These are phyloP conservation scores for Debaryomyces singareniensis DNA, from an alignment of 1,139 yeast species.

Conservation along the genomic window DNA sequence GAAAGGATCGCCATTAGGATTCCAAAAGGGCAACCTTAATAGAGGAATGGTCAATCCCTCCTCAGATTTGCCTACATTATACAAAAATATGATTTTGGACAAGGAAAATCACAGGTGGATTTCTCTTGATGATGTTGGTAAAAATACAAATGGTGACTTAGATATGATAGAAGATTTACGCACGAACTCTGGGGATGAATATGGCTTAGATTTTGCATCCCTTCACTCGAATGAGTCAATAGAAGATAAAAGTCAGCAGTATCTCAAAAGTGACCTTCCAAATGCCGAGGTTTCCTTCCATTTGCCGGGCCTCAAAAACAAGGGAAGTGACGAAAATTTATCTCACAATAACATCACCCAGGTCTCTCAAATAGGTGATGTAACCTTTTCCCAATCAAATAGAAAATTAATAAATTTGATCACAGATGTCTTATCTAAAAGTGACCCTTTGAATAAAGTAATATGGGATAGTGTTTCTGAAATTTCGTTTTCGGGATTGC, in stretches of 20 bases:
- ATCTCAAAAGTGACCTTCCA: constrained; percentile 9
- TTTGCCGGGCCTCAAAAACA: constrained; percentile 20
- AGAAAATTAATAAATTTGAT: constrained; percentile 39
- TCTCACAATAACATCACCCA: constrained; percentile 28
- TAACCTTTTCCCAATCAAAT: constrained; percentile 46
- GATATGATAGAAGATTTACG: constrained; percentile 40
- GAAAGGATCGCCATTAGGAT: constrained; percentile 6
- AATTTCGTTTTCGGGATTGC: constrained; percentile 26
- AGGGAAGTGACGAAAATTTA: constrained; percentile 3
- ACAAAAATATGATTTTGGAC: constrained; percentile 37
- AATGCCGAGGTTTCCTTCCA: constrained; percentile 39
- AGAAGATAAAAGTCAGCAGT: background rate
- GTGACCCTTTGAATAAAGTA: constrained; percentile 14
- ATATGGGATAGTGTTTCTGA: constrained; percentile 39
- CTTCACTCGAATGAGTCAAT: background rate
- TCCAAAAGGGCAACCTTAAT: constrained; percentile 7
- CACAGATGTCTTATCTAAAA: constrained; percentile 34
- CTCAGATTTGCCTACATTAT: constrained; percentile 27
- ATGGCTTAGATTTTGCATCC: background rate
- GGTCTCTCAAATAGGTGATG: constrained; percentile 36
- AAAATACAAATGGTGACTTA: constrained; percentile 24
- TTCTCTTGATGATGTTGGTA: constrained; percentile 21
- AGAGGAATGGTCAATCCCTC: constrained; percentile 31
- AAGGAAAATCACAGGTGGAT: constrained; percentile 33
- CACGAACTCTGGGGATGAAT: background rate